Base-by-base conservation (phyloP, 257 asterid species). In the Gentiana dahurica region DNA sequence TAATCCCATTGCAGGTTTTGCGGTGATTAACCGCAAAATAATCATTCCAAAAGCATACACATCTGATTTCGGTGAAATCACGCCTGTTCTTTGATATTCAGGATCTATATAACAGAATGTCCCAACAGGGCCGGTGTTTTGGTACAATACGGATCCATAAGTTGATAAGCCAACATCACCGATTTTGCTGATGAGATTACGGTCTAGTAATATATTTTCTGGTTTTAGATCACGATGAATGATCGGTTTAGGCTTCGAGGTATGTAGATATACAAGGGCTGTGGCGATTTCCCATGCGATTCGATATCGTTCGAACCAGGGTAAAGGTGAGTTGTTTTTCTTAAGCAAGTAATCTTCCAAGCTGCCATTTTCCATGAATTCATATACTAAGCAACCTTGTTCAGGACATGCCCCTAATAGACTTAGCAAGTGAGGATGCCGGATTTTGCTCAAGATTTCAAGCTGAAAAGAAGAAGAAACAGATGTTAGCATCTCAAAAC, bases 171-270 rank as follows among this genome's bases (percentile, higher is more conserved):
- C 96, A 36, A 90, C 88, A 38, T 84, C 96, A 34, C 96, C 94
- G 8, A 90, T 87, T 73, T 87, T 90, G 56, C 97, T 87, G 32
- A 90, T 84, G 2, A 73, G 24, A 48, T 87, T 87, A 36, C 67
- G 87, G 49, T 84, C 97, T 32, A 90, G 95, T 65, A 90, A 68
- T 67, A 90, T 84, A 82, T 90, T 90, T 58, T 81, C 94, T 6
- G 96, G 97, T 73, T 87, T 90, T 47, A 90, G 74, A 69, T 90
- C 97, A 12, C 97, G 97, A 24, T 90, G 97, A 38, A 90, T 67
- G 64, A 90, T 82, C 12, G 82, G 69, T 57, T 79, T 65, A 5
- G 97, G 91, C 75, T 72, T 84, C 41, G 94, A 61, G 43, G 68
- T 74, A 72, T 90, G 97, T 34, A 87, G 95, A 73, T 78, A 90